Evolutionary conservation across 805 yeast species (phyloP).

Genomic region (Cyberlindnera mycetangii): DNA sequence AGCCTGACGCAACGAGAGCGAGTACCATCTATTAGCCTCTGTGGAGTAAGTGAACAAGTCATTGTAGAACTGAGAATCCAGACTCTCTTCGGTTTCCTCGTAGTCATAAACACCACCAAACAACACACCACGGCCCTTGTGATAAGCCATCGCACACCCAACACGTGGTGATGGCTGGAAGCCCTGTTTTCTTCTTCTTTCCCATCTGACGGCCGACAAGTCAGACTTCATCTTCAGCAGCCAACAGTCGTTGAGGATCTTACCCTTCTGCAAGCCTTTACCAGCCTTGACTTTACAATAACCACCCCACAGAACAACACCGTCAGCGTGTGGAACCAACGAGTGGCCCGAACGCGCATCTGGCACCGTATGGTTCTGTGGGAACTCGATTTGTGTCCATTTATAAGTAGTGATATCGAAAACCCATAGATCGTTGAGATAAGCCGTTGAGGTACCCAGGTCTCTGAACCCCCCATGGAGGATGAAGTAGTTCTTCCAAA

Average conservation of each 20-base stretch:
- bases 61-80: conserved; percentile 83
- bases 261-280: conserved; percentile 87
- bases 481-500: conserved; percentile 87
- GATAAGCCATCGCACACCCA: conserved; percentile 88
- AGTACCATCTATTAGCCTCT: conserved; percentile 87
- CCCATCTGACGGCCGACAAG: conserved; percentile 72
- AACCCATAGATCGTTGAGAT: conserved; percentile 84
- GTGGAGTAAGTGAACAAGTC: conserved; percentile 76
- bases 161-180: conserved; percentile 90
- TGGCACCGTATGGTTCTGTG: conserved; percentile 75
- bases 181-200: conserved; percentile 84
- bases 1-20: conserved; percentile 58
- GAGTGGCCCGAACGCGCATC: conserved; percentile 95
- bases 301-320: conserved; percentile 89
- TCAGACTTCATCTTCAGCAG: conserved; percentile 81
- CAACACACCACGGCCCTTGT: conserved; percentile 86
- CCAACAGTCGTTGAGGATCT: conserved; percentile 86
- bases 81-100: conserved; percentile 91
- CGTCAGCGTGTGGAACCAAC: conserved; percentile 72
- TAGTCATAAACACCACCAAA: conserved; percentile 96
- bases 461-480: conserved; percentile 93
- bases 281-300: conserved; percentile 89
- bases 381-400: conserved; percentile 88
- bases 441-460: conserved; percentile 78
- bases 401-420: conserved; percentile 87